phyloP scores from a whole-genome alignment of 371 early-diverging fungal species.

The Mucor sp. region DNA sequence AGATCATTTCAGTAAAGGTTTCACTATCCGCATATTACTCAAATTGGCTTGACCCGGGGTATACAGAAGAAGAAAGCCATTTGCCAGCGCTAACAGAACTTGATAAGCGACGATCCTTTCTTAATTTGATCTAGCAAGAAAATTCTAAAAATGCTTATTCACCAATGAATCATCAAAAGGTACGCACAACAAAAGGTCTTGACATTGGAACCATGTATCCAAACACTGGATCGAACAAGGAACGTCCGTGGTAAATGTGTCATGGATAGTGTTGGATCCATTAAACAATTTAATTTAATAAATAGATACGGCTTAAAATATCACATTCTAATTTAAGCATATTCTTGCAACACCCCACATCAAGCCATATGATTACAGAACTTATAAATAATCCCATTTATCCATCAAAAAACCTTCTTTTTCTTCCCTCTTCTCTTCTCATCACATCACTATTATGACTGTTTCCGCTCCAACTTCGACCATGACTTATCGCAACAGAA shows the following conservation, averaged over 20 bases:
- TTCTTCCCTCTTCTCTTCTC: not conserved
- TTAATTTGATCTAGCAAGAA: not conserved
- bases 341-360: not conserved
- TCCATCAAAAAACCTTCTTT: not conserved
- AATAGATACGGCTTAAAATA: not conserved
- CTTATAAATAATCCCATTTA: constrained; percentile 1
- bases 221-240: not conserved
- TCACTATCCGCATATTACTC: not conserved
- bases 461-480: not conserved
- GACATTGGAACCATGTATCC: not conserved
- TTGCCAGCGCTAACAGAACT: not conserved
- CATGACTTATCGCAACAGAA: not conserved
- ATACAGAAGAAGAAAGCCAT: not conserved
- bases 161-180: not conserved
- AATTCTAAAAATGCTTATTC: not conserved
- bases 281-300: not conserved
- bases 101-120: not conserved
- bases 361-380: constrained; percentile 1
- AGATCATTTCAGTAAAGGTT: not conserved
- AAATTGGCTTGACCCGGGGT: constrained; percentile 3
- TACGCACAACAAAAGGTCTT: not conserved
- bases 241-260: not conserved
- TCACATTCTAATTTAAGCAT: not conserved
- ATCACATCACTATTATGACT: not conserved
- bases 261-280: too few relatives aligned